Conservation (phyloP, 176 grass and related monocot genomes). For the Aechmea fasciata region DNA sequence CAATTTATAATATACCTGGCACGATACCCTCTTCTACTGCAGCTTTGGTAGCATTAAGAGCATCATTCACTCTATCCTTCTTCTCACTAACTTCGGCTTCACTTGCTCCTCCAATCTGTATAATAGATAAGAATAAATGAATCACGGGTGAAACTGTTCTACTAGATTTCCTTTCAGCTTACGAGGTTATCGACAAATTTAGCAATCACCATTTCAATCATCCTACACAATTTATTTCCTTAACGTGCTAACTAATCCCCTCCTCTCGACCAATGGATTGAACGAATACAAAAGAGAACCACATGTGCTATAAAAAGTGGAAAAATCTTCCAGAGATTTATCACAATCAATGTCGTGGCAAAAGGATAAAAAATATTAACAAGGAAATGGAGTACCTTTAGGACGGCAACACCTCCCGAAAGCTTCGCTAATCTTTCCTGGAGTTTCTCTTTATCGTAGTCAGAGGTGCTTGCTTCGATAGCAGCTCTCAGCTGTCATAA, state of each 20-base stretch:
- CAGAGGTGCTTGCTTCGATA: conserved; percentile 85
- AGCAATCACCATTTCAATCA: too few relatives aligned
- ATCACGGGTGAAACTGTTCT: too few relatives aligned
- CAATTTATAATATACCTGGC: conserved; percentile 39
- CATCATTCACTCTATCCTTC: conserved; percentile 93
- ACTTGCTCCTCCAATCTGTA: conserved; percentile 90
- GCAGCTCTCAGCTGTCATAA: conserved; percentile 55
- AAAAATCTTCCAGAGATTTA: not conserved
- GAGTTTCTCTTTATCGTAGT: conserved; percentile 90
- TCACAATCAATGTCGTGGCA: not conserved
- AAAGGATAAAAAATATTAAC: not conserved
- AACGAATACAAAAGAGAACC: too few relatives aligned
- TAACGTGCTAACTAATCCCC: too few relatives aligned
- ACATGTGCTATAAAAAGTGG: too few relatives aligned
- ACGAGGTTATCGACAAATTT: too few relatives aligned
- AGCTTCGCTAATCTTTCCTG: conserved; percentile 86
- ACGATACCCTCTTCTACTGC: conserved; percentile 98
- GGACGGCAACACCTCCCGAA: conserved; percentile 92
- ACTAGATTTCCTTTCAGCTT: too few relatives aligned
- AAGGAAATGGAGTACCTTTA: conserved; percentile 53
- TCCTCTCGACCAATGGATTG: too few relatives aligned
- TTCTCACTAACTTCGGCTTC: conserved; percentile 91
- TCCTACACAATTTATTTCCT: too few relatives aligned
- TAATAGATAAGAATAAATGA: not conserved
- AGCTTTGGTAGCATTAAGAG: conserved; percentile 93